A percentile compares a stretch with the other conserved stretches of the same genome.
Conservation (phyloP, 2,329 filamentous ascomycete species). For the Aspergillus quadricinctus region DNA sequence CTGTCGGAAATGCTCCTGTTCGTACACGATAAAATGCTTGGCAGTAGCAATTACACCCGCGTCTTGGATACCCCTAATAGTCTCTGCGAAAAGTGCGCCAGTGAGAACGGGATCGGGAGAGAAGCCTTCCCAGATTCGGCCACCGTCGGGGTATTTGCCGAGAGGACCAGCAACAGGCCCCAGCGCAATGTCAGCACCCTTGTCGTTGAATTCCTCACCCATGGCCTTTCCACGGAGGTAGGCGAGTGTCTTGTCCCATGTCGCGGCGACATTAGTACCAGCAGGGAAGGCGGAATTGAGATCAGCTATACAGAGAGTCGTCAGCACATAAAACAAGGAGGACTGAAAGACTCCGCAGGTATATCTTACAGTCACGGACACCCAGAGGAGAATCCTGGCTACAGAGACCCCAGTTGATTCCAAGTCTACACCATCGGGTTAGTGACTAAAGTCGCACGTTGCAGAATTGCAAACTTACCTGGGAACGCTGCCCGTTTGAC, state of each 20-base stretch:
- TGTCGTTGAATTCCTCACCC: slow-evolving; percentile 69
- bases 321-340: not conserved
- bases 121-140: slow-evolving; percentile 64
- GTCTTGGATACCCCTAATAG: slow-evolving; percentile 74
- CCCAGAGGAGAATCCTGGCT: slow-evolving; percentile 83
- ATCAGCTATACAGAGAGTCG: slow-evolving; percentile 49
- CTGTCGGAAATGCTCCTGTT: slow-evolving; percentile 70
- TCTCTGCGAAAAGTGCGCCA: slow-evolving; percentile 66
- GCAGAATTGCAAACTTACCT: slow-evolving; percentile 24
- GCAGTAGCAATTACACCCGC: slow-evolving; percentile 78
- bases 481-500: slow-evolving; percentile 55
- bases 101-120: slow-evolving; percentile 72
- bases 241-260: slow-evolving; percentile 71
- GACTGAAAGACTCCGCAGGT: not conserved
- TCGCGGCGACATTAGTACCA: slow-evolving; percentile 75
- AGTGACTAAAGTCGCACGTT: not conserved
- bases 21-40: slow-evolving; percentile 71
- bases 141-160: slow-evolving; percentile 63
- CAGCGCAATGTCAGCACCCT: slow-evolving; percentile 70
- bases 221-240: slow-evolving; percentile 66
- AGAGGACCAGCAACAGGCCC: slow-evolving; percentile 74
- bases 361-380: slow-evolving; percentile 57
- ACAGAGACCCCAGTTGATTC: slow-evolving; percentile 65
- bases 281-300: slow-evolving; percentile 78
- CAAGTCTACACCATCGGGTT: slow-evolving; percentile 34